Evolutionary conservation across 1,139 yeast species (phyloP).

Genomic region (Pichia sp.): DNA sequence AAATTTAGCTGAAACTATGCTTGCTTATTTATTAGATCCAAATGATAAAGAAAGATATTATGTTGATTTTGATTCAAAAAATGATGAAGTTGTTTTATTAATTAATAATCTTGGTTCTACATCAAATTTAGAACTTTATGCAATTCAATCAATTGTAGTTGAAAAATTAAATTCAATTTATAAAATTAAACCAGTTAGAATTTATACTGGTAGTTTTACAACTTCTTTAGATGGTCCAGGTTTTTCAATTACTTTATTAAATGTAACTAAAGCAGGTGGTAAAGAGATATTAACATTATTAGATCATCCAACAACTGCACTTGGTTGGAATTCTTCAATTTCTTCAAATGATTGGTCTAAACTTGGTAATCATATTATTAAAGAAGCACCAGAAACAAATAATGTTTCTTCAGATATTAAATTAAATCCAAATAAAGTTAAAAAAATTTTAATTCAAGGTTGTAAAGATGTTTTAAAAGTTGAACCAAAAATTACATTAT

Average conservation of each 20-base stretch:
- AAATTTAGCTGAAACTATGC: conserved; percentile 45
- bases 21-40: conserved; percentile 49
- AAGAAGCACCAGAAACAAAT: conserved; percentile 25
- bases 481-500: conserved; percentile 79
- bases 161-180: conserved; percentile 42
- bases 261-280: conserved; percentile 46
- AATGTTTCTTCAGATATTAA: conserved; percentile 33
- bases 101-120: conserved; percentile 85
- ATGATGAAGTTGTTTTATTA: conserved; percentile 63
- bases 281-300: conserved; percentile 42
- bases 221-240: conserved; percentile 92
- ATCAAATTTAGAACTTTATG: conserved; percentile 66
- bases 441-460: conserved; percentile 41
- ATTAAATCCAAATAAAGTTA: conserved; percentile 39
- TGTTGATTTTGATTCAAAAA: conserved; percentile 52
- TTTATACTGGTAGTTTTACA: conserved; percentile 68
- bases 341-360: conserved; percentile 33
- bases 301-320: conserved; percentile 69
- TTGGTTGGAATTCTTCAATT: conserved; percentile 61
- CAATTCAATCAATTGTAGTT: conserved; percentile 48
- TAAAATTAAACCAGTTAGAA: conserved; percentile 58
- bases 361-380: conserved; percentile 35
- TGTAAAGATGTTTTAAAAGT: conserved; percentile 43
- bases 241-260: conserved; percentile 71
- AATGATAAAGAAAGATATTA: conserved; percentile 65